These are phyloP conservation scores for Blastobotrys mokoenaii DNA, from an alignment of 805 yeast species.

Conservation along the genomic window DNA sequence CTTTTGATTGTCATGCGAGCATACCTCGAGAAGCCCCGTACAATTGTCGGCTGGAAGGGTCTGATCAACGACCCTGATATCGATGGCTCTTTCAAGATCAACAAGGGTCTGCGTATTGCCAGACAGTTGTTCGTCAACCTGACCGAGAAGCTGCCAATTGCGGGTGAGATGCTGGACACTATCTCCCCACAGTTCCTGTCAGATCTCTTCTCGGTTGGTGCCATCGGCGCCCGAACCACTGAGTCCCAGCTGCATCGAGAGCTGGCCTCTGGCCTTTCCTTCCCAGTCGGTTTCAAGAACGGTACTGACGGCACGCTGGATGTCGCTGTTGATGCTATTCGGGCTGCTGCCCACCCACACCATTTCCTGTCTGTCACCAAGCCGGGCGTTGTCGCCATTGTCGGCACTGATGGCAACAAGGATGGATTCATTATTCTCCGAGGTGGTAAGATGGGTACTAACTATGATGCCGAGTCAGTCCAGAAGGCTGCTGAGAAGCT, in stretches of 20 bases:
- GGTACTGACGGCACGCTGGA: slow-evolving; percentile 96
- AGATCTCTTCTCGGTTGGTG: slow-evolving; percentile 92
- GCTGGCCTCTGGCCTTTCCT: slow-evolving; percentile 89
- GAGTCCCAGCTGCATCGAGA: slow-evolving; percentile 97
- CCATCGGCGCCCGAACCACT: slow-evolving; percentile 98
- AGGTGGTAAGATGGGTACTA: slow-evolving; percentile 93
- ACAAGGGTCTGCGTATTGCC: slow-evolving; percentile 85
- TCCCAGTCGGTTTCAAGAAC: slow-evolving; percentile 97
- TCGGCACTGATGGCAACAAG: slow-evolving; percentile 87
- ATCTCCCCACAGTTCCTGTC: slow-evolving; percentile 93
- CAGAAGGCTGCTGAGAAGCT: slow-evolving; percentile 55
- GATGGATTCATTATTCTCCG: slow-evolving; percentile 87
- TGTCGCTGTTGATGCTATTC: slow-evolving; percentile 89
- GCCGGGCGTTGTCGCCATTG: slow-evolving; percentile 94
- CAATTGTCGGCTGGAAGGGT: slow-evolving; percentile 99
- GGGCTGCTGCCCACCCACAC: slow-evolving; percentile 88
- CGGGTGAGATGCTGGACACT: slow-evolving; percentile 96
- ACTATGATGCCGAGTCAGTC: slow-evolving; percentile 72
- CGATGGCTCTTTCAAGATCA: slow-evolving; percentile 85
- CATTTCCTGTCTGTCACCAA: slow-evolving; percentile 93
- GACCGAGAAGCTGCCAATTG: slow-evolving; percentile 83
- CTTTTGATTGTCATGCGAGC: slow-evolving; percentile 92
- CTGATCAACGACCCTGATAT: slow-evolving; percentile 95
- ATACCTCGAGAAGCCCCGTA: slow-evolving; percentile 94
- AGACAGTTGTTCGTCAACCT: slow-evolving; percentile 79